A percentile compares a stretch with the other conserved stretches of the same genome.
These are phyloP conservation scores for Populus ilicifolia DNA, from an alignment of 345 rosid species.

Conservation along the genomic window DNA sequence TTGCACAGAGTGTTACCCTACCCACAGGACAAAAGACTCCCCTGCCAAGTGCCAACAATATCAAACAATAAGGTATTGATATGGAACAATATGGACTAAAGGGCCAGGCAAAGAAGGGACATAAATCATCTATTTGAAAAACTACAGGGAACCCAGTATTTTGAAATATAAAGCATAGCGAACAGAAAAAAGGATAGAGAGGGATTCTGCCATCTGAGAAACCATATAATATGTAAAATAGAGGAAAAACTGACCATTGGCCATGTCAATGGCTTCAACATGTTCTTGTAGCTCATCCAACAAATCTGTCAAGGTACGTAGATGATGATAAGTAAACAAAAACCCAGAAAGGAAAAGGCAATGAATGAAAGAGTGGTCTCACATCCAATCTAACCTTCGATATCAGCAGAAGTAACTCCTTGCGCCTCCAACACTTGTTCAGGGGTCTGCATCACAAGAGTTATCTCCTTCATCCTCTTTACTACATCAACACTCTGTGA, in stretches of 20 bases:
- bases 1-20: background rate
- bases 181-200: no score
- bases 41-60: background rate
- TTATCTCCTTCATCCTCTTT: slow-evolving; percentile 80
- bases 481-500: slow-evolving; percentile 62
- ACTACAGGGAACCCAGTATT: no score
- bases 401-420: slow-evolving; percentile 60
- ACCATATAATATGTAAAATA: background rate
- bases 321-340: background rate
- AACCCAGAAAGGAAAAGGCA: background rate
- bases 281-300: slow-evolving; percentile 73
- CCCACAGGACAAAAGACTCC: background rate
- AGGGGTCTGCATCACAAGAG: slow-evolving; percentile 72
- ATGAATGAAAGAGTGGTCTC: no score
- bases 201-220: no score
- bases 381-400: slow-evolving; percentile 48
- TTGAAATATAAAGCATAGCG: no score
- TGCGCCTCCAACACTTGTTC: slow-evolving; percentile 68
- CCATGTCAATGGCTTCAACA: slow-evolving; percentile 27
- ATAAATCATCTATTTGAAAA: no score
- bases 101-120: background rate
- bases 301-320: slow-evolving; percentile 35
- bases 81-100: background rate
- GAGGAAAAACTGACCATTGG: slow-evolving; percentile 11
- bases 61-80: background rate